These are phyloP conservation scores for Vitis amurensis DNA, from an alignment of 164 flowering plant species.

Conservation along the genomic window DNA sequence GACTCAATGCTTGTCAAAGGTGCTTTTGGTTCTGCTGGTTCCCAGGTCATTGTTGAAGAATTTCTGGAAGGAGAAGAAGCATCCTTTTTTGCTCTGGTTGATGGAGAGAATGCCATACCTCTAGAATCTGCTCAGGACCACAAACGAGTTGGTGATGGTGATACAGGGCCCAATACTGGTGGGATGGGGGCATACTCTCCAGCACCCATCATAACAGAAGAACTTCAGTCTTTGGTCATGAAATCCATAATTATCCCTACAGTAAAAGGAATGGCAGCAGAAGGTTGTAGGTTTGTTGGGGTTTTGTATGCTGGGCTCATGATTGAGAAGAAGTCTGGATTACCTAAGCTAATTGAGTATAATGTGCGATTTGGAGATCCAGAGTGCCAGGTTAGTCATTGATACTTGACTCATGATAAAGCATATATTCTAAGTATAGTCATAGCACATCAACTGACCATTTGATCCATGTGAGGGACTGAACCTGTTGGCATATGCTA, in stretches of 20 bases:
- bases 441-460: no score
- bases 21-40: conserved; percentile 83
- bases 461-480: no score
- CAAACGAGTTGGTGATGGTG: conserved; percentile 97
- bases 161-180: conserved; percentile 96
- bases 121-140: conserved; percentile 98
- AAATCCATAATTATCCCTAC: conserved; percentile 81
- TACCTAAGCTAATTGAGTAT: conserved; percentile 92
- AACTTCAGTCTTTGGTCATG: conserved; percentile 79
- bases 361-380: conserved; percentile 99
- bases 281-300: conserved; percentile 93
- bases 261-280: conserved; percentile 88
- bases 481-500: no score
- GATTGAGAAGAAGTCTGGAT: conserved; percentile 90
- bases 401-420: background rate
- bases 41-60: conserved; percentile 81
- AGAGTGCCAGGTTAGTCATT: conserved; percentile 85
- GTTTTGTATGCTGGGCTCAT: conserved; percentile 96
- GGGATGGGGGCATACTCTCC: conserved; percentile 99
- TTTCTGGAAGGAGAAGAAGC: conserved; percentile 96
- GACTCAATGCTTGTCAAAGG: conserved; percentile 84
- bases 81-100: conserved; percentile 96
- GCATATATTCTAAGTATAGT: no score
- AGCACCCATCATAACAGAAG: conserved; percentile 81
- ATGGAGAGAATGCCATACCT: conserved; percentile 90